Base-by-base conservation (phyloP, 345 rosid species). In the Salix purpurea region DNA sequence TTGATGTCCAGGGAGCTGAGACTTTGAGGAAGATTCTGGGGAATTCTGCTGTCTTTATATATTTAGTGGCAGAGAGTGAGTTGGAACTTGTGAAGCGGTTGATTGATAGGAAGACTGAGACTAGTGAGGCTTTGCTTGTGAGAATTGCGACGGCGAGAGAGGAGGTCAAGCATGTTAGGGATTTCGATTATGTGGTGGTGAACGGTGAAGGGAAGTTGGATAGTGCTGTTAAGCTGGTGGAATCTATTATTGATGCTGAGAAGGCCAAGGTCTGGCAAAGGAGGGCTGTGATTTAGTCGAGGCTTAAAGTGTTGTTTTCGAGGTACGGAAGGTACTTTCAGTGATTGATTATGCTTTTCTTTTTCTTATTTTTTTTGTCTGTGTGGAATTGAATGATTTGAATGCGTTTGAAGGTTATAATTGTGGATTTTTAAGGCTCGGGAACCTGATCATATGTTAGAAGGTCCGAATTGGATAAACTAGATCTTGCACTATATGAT, bases 211-310 rank as follows among this genome's bases (percentile, higher is more conserved):
- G 96, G 70, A 89, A 78, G 86, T 90, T 93, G 75, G 96, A 91
- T 24, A 85, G 82, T 68, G 91, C 99, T 0, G 98, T 91, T 44
- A 84, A 67, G 39, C 74, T 89, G 18, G 86, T 95, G 40, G 93
- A 86, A 14, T 88, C 96, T 6, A 90, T 95, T 69, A 89, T 95
- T 23, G 98, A 95, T 76, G 96, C 97, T 8, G 99, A 95, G 97
- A 95, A 90, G 84, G 93, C 97, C 2, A 93, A 83, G 84, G 97
- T 95, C 76, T 76, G 80, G 71, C 98, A 89, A 60, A 88, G 90
- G 83, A 84, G 50, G 69, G 86, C 89, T n/a, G 87, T 84, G 76
- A 80, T 95, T 77, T 95, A 65, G 67, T 44, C 10, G 58, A 40
- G 46, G 12, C 60, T 70, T 67, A 74, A 48, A n/a, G 44, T 52